Evolutionary conservation across 306 rosid species (phyloP).

Genomic region (Castanopsis chinensis): DNA sequence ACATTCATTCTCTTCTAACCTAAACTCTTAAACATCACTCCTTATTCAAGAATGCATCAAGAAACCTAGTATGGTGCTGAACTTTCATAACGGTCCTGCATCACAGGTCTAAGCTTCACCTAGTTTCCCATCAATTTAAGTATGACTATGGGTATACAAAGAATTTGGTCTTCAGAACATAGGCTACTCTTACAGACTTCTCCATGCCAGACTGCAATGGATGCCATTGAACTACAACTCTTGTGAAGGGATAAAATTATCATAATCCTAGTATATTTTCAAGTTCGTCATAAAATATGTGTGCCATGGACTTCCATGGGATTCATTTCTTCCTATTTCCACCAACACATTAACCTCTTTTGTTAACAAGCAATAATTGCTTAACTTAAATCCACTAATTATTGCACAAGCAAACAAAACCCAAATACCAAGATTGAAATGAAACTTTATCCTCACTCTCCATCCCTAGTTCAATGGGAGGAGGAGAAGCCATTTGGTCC

Average conservation of each 20-base stretch:
- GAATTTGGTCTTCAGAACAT: background rate
- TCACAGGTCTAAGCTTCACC: background rate
- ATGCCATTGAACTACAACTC: background rate
- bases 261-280: background rate
- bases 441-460: background rate
- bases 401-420: background rate
- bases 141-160: background rate
- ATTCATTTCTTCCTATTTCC: background rate
- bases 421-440: background rate
- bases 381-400: background rate
- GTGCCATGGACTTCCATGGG: background rate
- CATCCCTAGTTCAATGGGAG: background rate
- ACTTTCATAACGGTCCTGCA: no score
- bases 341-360: background rate
- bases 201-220: background rate
- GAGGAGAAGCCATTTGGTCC: background rate
- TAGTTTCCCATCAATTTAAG: background rate
- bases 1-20: no score
- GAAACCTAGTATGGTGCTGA: no score
- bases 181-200: background rate
- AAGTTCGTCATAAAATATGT: background rate
- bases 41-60: no score
- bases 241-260: background rate
- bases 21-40: no score
- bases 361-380: background rate